phyloP scores from a whole-genome alignment of 257 asterid species.

The Plantago major region DNA sequence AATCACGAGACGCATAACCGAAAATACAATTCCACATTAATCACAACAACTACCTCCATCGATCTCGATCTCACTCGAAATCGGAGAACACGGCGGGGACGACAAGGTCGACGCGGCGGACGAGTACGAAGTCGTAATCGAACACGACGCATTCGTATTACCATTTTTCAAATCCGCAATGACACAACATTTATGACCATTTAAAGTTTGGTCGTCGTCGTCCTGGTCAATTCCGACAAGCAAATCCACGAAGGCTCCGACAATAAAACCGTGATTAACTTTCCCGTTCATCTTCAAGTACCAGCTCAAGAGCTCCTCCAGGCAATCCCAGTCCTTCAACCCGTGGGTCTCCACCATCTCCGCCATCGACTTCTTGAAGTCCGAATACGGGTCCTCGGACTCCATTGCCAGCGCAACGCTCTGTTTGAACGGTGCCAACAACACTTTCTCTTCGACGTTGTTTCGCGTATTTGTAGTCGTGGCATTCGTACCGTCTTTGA shows the following conservation, averaged over 20 bases:
- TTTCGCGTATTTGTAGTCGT: background rate
- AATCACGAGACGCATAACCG: background rate
- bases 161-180: background rate
- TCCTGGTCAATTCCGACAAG: slow-evolving; percentile 32
- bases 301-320: slow-evolving; percentile 80
- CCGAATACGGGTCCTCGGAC: slow-evolving; percentile 72
- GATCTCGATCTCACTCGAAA: slow-evolving; percentile 17
- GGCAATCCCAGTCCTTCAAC: slow-evolving; percentile 66
- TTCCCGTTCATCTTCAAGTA: slow-evolving; percentile 70
- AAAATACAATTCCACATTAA: slow-evolving; percentile 16
- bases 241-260: slow-evolving; percentile 79
- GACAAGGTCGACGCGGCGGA: slow-evolving; percentile 56
- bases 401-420: slow-evolving; percentile 70
- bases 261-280: slow-evolving; percentile 57
- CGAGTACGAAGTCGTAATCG: slow-evolving; percentile 35
- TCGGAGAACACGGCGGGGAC: slow-evolving; percentile 35
- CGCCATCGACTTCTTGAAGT: slow-evolving; percentile 80
- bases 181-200: slow-evolving; percentile 9
- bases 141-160: slow-evolving; percentile 10
- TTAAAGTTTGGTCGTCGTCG: slow-evolving; percentile 1
- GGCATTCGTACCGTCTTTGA: background rate
- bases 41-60: slow-evolving; percentile 16
- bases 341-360: slow-evolving; percentile 89
- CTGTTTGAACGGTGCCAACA: slow-evolving; percentile 43
- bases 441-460: slow-evolving; percentile 5